Base-by-base conservation (phyloP, 2,329 filamentous ascomycete genomes). In the Ceratocystis lukuohia region DNA sequence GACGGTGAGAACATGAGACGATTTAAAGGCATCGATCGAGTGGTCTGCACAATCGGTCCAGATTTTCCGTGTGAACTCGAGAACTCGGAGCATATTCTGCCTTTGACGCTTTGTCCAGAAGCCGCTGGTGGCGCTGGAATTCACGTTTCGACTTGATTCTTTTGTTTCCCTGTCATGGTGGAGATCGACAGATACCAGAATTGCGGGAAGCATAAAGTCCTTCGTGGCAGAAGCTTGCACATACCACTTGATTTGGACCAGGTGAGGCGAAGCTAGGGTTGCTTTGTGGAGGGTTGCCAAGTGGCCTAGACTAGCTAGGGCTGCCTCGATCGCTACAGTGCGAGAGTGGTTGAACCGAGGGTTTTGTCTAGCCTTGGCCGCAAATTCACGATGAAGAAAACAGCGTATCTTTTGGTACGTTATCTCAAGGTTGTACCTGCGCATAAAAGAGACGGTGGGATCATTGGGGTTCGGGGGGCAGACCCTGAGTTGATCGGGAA, bases 11-110 rank as follows among this genome's bases (percentile, higher is more conserved):
- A 93, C 82, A 53, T 84, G 85, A 50, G 85, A 85, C 1, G 91
- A 93, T 76, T 97, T 97, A 77, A 87, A 92, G 0, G 92, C 91
- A 70, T 97, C 93, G 77, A 96, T 88, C 0, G 88, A 94, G 28
- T 85, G 80, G 65, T 94, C 87, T 2, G 86, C 83, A 10, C 91
- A 79, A 8, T 84, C 84, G 62, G 88, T 86, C 91, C 92, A 97
- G 66, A 97, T 94, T 20, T 82, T 79, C 59, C 84, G 82, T 7
- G 88, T 88, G 20, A 81, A 82, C 72, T 92, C 87, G 2, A 97
- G 81, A 0, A 86, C 83, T 25, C 79, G 76, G 37, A 94, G 80
- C 89, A 96, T 95, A 70, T 89, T 88, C 37, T 84, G 80, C 8
- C 88, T 82, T 73, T 87, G 82, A 65, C 81, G 78, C 1, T 77